Base-by-base conservation (phyloP, 345 rosid species). In the Cardamine chenopodiifolia region DNA sequence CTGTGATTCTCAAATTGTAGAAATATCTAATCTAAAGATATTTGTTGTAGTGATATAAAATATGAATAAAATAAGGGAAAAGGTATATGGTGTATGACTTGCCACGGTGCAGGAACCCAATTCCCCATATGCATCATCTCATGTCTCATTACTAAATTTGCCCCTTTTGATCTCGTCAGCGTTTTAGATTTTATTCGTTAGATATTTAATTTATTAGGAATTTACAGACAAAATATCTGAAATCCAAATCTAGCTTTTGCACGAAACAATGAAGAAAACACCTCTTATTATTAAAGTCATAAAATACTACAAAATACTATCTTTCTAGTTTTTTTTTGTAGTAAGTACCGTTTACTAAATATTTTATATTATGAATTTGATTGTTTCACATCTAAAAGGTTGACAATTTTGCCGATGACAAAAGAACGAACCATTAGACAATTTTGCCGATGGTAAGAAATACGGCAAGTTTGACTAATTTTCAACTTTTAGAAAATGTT, bases 21-120 rank as follows among this genome's bases (percentile, higher is more conserved):
- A 76, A 76, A 76, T 70, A 76, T 70, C 80, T 76, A 0, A 76
- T 70, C 80, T 76, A 0, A 20, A 70, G 80, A 76, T 76, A 76
- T 76, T 76, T 62, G 44, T 50, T 66, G 6, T 29, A 64, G 7
- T 20, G n/a, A 35, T n/a, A 31, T 32, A 0, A 34, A 2, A 31
- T 22, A 18, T 29, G 35, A 52, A 52, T 50, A 52, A 52, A 68
- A 31, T 26, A 11, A 1, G 10, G 22, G 13, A 59, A 75, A 60
- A 54, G 53, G 67, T 59, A 8, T 42, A 45, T 69, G 74, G 79
- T 45, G 7, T 34, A 76, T 5, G 53, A 55, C 52, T 54, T 53
- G 80, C 80, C 80, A 70, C 80, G 71, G 60, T 76, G 49, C 42
- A 62, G 71, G 66, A 63, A 63, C 66, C 71, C 5, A 34, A 35